Percentiles rank a stretch among this genome's conserved stretches.
phyloP scores from a whole-genome alignment of 1,284 basidiomycete species.

The Trametes polyzona region DNA sequence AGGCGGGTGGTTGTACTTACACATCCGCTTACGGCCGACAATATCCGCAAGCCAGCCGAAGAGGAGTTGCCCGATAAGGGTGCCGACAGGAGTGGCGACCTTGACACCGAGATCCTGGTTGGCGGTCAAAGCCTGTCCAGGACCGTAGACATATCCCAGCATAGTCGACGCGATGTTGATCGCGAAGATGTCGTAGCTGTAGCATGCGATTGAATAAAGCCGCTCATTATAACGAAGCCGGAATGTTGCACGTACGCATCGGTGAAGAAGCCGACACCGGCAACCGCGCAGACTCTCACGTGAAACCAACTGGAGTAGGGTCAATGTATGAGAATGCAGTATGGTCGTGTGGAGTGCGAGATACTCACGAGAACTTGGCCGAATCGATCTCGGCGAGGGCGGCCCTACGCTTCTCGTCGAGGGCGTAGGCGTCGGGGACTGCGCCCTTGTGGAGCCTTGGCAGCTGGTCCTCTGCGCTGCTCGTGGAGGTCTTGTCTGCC shows the following conservation, averaged over 20 bases:
- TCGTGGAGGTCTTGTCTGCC: conserved; percentile 28
- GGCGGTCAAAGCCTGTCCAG: conserved; percentile 44
- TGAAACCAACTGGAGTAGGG: conserved; percentile 51
- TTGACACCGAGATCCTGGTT: conserved; percentile 80
- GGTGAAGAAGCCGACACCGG: conserved; percentile 84
- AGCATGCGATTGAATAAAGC: neutral
- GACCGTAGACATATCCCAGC: conserved; percentile 78
- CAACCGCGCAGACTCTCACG: conserved; percentile 71
- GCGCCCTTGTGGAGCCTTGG: conserved; percentile 13
- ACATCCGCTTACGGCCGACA: conserved; percentile 58
- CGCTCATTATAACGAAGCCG: neutral
- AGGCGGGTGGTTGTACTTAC: too few species aligned
- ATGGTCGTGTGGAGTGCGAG: neutral
- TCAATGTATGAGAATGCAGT: neutral
- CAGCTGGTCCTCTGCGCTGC: conserved; percentile 22
- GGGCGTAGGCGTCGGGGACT: conserved; percentile 16
- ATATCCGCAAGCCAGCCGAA: conserved; percentile 63
- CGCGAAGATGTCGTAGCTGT: conserved; percentile 72
- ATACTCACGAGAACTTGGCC: conserved; percentile 49
- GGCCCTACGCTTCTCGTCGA: conserved; percentile 40
- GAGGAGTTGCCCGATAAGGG: conserved; percentile 59
- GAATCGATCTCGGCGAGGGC: conserved; percentile 62
- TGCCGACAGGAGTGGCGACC: conserved; percentile 72
- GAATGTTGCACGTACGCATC: conserved; percentile 54
- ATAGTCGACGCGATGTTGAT: conserved; percentile 79